Percentiles rank a stretch among this genome's conserved stretches.
phyloP scores from a whole-genome alignment of 129 eudicot genomes.

The Oenanthe sinensis region DNA sequence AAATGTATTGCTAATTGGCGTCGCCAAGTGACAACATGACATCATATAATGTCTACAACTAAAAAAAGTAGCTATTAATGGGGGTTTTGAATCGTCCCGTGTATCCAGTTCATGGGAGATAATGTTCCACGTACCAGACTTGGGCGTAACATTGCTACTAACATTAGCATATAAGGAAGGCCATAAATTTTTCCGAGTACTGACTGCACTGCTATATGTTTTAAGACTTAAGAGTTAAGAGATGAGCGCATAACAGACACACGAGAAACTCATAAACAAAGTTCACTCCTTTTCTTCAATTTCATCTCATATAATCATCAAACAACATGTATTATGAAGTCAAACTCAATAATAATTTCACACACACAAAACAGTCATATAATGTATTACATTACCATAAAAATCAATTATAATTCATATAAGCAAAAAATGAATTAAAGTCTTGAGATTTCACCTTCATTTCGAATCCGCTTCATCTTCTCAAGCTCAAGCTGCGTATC shows the following conservation, averaged over 20 bases:
- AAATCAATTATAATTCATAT: background rate
- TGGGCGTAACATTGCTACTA: background rate
- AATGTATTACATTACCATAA: background rate
- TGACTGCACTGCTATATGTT: background rate
- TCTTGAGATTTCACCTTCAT: slow-evolving; percentile 14
- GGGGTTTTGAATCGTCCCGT: no score
- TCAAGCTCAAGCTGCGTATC: slow-evolving; percentile 44
- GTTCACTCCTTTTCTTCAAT: background rate
- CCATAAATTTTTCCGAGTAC: background rate
- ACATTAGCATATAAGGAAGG: background rate
- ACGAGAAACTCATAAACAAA: background rate
- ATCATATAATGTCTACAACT: no score
- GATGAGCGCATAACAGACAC: no score
- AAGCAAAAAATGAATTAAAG: background rate
- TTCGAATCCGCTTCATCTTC: slow-evolving; percentile 30
- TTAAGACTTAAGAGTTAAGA: background rate
- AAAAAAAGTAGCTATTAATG: no score
- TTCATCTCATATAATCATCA: background rate
- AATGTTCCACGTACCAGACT: background rate
- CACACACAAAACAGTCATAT: background rate
- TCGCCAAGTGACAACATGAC: no score
- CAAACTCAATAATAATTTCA: background rate
- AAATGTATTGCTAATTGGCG: no score
- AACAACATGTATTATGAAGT: background rate
- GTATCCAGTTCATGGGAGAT: background rate